These are phyloP conservation scores for Salix viminalis DNA, from an alignment of 345 rosid species.

Conservation along the genomic window DNA sequence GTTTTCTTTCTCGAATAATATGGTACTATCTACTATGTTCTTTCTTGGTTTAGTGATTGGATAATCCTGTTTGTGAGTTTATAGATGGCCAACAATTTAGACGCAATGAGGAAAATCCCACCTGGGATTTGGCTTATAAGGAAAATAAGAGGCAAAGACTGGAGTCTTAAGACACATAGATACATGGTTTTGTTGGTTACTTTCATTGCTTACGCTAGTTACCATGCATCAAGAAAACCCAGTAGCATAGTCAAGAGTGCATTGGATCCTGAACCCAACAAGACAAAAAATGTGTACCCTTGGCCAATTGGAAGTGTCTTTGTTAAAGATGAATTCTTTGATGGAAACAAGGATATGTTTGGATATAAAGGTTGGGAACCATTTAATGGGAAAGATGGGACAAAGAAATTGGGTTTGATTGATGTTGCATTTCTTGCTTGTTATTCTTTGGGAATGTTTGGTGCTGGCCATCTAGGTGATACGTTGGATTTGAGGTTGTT, in stretches of 20 bases:
- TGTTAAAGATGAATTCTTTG: slow-evolving; percentile 24
- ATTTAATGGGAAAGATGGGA: slow-evolving; percentile 62
- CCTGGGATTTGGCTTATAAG: slow-evolving; percentile 62
- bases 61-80: background rate
- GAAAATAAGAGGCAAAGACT: slow-evolving; percentile 59
- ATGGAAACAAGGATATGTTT: background rate
- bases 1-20: background rate
- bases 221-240: slow-evolving; percentile 90
- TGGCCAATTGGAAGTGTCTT: slow-evolving; percentile 77
- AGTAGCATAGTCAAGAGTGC: slow-evolving; percentile 93
- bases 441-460: slow-evolving; percentile 80
- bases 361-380: slow-evolving; percentile 67
- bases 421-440: slow-evolving; percentile 88
- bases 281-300: slow-evolving; percentile 18
- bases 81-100: slow-evolving; percentile 37
- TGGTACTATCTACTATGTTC: background rate
- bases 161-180: slow-evolving; percentile 61
- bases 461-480: slow-evolving; percentile 92
- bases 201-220: slow-evolving; percentile 84
- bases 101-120: slow-evolving; percentile 44
- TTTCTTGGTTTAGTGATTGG: background rate
- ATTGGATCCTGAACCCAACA: slow-evolving; percentile 53
- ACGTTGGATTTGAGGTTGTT: slow-evolving; percentile 79
- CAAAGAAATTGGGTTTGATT: slow-evolving; percentile 79
- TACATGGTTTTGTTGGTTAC: slow-evolving; percentile 65